Evolutionary conservation across 495 filamentous ascomycete genomes (phyloP), one percentile per base, ranked within the genome.

Genomic region (Tuber magnatum): DNA sequence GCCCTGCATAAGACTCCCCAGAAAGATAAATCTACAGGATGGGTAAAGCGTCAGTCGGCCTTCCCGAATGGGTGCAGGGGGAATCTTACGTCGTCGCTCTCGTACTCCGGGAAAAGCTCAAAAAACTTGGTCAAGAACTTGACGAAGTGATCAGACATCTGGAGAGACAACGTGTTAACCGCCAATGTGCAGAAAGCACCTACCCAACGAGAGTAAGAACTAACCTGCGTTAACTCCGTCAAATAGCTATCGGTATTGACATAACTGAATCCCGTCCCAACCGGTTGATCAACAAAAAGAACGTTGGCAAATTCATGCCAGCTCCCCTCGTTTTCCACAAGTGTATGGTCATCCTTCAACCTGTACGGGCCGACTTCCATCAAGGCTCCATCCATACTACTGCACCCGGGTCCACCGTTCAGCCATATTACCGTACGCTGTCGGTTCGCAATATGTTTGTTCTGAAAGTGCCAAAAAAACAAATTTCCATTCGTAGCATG

Each of bases 241-340:
- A 97, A 80, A 81, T 92, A 97, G 82, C 88, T 90, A 83, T 98
- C 86, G 8, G 92, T 93, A 80, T 97, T 90, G 78, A 93, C 94
- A 83, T 93, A 98, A 85, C 95, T 98, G 85, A 91, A 99, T 1
- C 95, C 95, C 9, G 95, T 97, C 10, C 96, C 95, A 43, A 98
- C 93, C 0, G 95, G 95, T 81, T 97, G 94, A 81, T 99, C 95
- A 73, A 99, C 93, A 81, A 99, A 99, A 72, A 99, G 87, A 72
- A 99, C 78, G 79, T 98, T 97, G 73, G 95, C 93, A 81, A 98
- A 98, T 84, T 98, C 96, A 83, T 97, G 91, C 95, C 95, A 99
- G 3, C 93, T 92, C 6, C 96, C 95, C 40, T 92, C 88, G 81
- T 97, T 99, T 80, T 94, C 92, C 74, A 87, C 85, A 61, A 99